These are phyloP conservation scores for Coniochaeta sp. DNA, from an alignment of 2,329 filamentous ascomycete genomes.

Conservation along the genomic window DNA sequence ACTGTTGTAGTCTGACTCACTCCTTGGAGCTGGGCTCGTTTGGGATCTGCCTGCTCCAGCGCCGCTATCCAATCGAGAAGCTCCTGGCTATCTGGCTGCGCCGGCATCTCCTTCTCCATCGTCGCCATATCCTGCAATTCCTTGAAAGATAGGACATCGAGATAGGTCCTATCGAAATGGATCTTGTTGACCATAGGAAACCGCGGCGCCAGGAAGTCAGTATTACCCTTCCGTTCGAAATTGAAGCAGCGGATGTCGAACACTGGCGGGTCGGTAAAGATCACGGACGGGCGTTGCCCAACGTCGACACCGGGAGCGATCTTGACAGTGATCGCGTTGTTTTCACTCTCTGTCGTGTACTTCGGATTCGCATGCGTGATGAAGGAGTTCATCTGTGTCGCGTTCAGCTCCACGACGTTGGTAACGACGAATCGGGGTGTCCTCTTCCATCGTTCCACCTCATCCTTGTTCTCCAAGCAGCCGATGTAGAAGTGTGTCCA, in stretches of 20 bases:
- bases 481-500: slow-evolving; percentile 81
- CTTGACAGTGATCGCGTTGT: slow-evolving; percentile 35
- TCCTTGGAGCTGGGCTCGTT: slow-evolving; percentile 32
- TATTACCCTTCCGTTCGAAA: slow-evolving; percentile 66
- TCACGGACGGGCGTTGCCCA: slow-evolving; percentile 34
- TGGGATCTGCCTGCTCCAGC: slow-evolving; percentile 48
- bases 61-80: slow-evolving; percentile 53
- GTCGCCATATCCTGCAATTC: slow-evolving; percentile 63
- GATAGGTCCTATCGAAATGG: slow-evolving; percentile 65
- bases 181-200: slow-evolving; percentile 73
- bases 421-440: slow-evolving; percentile 60
- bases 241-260: slow-evolving; percentile 76
- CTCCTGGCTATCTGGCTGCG: slow-evolving; percentile 52
- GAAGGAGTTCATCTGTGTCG: slow-evolving; percentile 43
- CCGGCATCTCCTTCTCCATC: slow-evolving; percentile 42
- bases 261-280: slow-evolving; percentile 66
- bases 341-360: slow-evolving; percentile 29
- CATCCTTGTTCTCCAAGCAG: slow-evolving; percentile 63
- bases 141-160: slow-evolving; percentile 61
- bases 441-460: slow-evolving; percentile 40
- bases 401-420: slow-evolving; percentile 52
- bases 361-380: slow-evolving; percentile 37
- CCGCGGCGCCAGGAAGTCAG: slow-evolving; percentile 64
- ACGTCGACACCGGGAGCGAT: slow-evolving; percentile 36
- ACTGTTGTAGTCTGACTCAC: slow-evolving; percentile 38